phyloP scores from a whole-genome alignment of 2,329 filamentous ascomycete species.

The Xylaria sp. region DNA sequence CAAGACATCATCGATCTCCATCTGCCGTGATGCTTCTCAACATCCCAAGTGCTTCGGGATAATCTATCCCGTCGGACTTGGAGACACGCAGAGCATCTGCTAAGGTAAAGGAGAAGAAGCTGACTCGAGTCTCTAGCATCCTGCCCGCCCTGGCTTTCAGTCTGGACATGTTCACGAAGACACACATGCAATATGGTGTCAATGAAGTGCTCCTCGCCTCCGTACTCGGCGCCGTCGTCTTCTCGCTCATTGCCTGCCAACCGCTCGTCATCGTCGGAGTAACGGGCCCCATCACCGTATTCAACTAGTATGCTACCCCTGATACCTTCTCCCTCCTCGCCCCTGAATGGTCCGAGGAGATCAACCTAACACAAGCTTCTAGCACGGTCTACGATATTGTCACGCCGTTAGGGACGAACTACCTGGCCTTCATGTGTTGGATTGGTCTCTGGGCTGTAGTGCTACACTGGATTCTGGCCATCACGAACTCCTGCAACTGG shows the following conservation, averaged over 20 bases:
- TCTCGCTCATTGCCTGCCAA: slow-evolving; percentile 72
- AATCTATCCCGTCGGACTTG: neutral
- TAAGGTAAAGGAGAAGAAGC: neutral
- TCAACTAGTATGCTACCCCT: slow-evolving; percentile 61
- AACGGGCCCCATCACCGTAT: slow-evolving; percentile 85
- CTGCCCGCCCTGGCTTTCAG: slow-evolving; percentile 83
- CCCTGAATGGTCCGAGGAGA: neutral
- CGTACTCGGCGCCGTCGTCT: slow-evolving; percentile 76
- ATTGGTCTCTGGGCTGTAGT: slow-evolving; percentile 83
- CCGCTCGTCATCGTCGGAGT: slow-evolving; percentile 88
- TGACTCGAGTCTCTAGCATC: slow-evolving; percentile 51
- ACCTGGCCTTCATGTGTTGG: slow-evolving; percentile 88
- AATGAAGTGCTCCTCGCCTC: slow-evolving; percentile 87
- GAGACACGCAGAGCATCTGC: neutral
- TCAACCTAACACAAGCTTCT: slow-evolving; percentile 1
- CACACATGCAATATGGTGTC: slow-evolving; percentile 76
- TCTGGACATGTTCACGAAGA: slow-evolving; percentile 89
- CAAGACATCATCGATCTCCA: neutral
- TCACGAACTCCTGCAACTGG: slow-evolving; percentile 82
- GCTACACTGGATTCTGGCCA: slow-evolving; percentile 77
- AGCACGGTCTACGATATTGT: slow-evolving; percentile 88
- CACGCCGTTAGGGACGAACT: slow-evolving; percentile 67
- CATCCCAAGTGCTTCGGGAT: neutral
- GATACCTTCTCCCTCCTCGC: neutral
- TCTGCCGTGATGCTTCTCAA: neutral